Evolutionary conservation across 140 eudicot species (phyloP), one percentile per base, ranked within the genome.

Genomic region (Stevia rebaudiana): DNA sequence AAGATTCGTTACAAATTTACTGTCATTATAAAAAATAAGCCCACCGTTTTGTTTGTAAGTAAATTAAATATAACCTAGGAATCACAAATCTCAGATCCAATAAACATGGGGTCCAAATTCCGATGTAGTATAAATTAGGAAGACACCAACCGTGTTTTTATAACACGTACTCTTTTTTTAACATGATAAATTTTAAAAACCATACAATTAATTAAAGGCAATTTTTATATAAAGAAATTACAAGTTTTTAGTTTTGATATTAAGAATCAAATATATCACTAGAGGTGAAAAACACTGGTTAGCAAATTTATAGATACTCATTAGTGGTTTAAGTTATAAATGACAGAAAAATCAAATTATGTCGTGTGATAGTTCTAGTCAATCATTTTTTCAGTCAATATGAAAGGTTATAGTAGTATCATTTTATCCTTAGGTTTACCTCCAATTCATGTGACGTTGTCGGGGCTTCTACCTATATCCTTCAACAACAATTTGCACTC

Each of bases 51-150:
- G 67, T 61, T 21, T 40, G 40, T 21, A 44, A 13, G 48, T 3
- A 39, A 25, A 13, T 60, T 37, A 56, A 57, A 37, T 35, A 70
- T 35, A 70, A 44, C 61, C 42, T 70, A 60, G 75, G 68, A 60
- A 60, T 70, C 75, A 70, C 68, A 70, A 58, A 70, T 70, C 75
- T 70, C 49, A 59, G 75, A 70, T 70, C 75, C 75, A 70, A 70
- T 46, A 70, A 70, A 70, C 67, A 70, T 58, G 75, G 75, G 75
- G 60, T 58, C 68, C 75, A 70, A 35, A 58, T 59, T 70, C 68
- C 75, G 0, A 70, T 68, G 68, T 59, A 59, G 19, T 33, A 33
- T 31, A 59, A 21, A 31, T 17, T 17, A 58, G 40, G 42, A 47
- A 70, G 48, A 61, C 75, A 70, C 68, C 75, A 70, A 70, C 30